Evolutionary conservation across 805 yeast genomes (phyloP), one percentile per base, ranked within the genome.

Genomic region (Cyberlindnera samutprakarnensis): DNA sequence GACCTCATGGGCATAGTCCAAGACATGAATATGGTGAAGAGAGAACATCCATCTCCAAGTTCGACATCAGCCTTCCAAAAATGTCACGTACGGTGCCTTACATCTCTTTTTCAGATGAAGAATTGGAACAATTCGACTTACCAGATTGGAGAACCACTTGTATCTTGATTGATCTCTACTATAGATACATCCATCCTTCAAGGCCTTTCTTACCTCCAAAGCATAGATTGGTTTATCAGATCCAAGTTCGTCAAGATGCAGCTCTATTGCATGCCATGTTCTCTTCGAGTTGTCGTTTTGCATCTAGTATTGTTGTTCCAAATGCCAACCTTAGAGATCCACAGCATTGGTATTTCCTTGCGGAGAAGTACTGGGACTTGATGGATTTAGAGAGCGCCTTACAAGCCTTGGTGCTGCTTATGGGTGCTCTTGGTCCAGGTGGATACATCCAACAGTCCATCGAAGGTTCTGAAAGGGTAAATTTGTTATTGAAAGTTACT

Each of bases 141-240:
- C 72, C 72, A 4, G 36, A 52, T 23, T 54, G 59, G 54, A 36
- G 42, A 26, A 53, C 57, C 1, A 47, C 62, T 3, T 50, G 49
- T 23, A 37, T 46, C 3, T 38, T 66, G 25, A 44, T 66, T 25
- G 66, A 63, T 32, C 36, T 64, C 7, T 66, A 53, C 38, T 67
- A 62, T 42, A 46, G 62, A 25, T 67, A 64, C 41, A 51, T 59
- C n/a, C 61, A 64, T 32, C 55, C 62, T 7, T 51, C 61, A 6
- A 49, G 58, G 27, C 54, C 59, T 14, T 46, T 59, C 7, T 39
- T 67, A 5, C 67, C 69, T 2, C 48, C 59, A 21, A 59, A 58
- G 32, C 41, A 43, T 9, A 31, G 48, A 6, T 48, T 66, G 22
- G 28, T 64, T 4, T 44, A 41, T 14, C 48, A 48, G n/a, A 33